Evolutionary conservation across 495 filamentous ascomycete genomes (phyloP).

Genomic region (Xylaria sp.): DNA sequence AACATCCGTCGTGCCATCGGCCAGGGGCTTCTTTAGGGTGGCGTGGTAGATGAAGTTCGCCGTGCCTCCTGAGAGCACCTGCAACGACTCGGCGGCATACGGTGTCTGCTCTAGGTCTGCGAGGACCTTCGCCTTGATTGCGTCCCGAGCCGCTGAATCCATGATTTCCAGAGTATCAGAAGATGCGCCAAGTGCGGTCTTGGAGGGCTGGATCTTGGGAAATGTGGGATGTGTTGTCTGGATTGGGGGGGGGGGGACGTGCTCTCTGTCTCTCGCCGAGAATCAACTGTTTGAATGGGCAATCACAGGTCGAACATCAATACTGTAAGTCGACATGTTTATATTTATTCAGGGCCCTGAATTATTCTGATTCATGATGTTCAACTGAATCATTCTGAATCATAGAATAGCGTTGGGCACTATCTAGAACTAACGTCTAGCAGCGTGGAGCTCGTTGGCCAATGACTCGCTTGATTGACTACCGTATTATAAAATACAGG

Average conservation of each 20-base stretch:
- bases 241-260: background rate
- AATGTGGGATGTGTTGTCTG: background rate
- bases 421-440: background rate
- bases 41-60: conserved; percentile 68
- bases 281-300: background rate
- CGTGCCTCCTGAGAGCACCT: conserved; percentile 59
- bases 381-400: background rate
- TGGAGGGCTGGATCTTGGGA: background rate
- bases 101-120: conserved; percentile 47
- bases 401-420: background rate
- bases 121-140: conserved; percentile 38
- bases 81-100: conserved; percentile 59
- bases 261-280: background rate
- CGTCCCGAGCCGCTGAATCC: conserved; percentile 29
- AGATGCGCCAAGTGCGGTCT: background rate
- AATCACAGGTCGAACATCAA: background rate
- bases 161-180: conserved; percentile 21
- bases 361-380: conserved; percentile 23
- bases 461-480: conserved; percentile 9
- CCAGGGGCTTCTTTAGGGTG: conserved; percentile 46
- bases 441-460: background rate
- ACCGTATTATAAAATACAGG: too few relatives aligned
- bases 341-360: background rate
- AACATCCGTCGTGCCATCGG: conserved; percentile 49
- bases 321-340: background rate